Base-by-base conservation (phyloP, 179 eudicot genomes). In the Silene noctiflora region DNA sequence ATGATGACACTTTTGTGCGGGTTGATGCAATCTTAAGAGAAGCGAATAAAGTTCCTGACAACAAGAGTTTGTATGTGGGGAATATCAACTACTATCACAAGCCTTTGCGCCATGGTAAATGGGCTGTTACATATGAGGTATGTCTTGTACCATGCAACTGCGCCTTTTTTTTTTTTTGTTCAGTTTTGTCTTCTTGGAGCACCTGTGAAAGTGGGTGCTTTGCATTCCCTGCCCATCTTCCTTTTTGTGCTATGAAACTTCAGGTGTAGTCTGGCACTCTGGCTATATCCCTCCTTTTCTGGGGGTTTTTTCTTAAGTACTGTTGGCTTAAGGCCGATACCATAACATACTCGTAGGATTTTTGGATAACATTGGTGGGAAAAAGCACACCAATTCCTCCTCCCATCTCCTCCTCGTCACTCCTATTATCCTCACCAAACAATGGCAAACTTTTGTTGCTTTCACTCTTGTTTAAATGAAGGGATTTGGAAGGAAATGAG, bases 61-160 rank as follows among this genome's bases (percentile, higher is more conserved):
- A 82, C 31, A 88, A 65, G 78, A 93, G 94, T 81, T 84, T 93
- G 84, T 93, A 93, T 79, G 81, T 93, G 51, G 98, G 98, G 71
- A 93, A 93, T 79, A 89, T 93, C 70, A 93, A 93, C 81, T 93
- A 85, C 87, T 86, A 89, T 76, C 98, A 93, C 78, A 91, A 88
- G 85, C 97, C 98, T 76, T 77, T 88, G 48, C 98, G 98, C 73
- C 53, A 79, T 79, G 98, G 98, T 62, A 91, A 91, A 91, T 91
- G 93, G 96, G 93, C 91, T 39, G 96, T 91, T 65, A 90, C 95
- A 39, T 91, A 87, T 80, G 97, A 91, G 95, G 96, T 91, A 85
- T 69, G 77, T 58, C 67, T 29, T 70, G 42, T 17, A 33, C 39
- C 63, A 13, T 70, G 27, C 48, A 14, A 17, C 16, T 81, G 33